Percentiles rank a stretch among this genome's conserved stretches.
These are phyloP conservation scores for Peltaster fructicola DNA, from an alignment of 2,329 filamentous ascomycete genomes.

Conservation along the genomic window DNA sequence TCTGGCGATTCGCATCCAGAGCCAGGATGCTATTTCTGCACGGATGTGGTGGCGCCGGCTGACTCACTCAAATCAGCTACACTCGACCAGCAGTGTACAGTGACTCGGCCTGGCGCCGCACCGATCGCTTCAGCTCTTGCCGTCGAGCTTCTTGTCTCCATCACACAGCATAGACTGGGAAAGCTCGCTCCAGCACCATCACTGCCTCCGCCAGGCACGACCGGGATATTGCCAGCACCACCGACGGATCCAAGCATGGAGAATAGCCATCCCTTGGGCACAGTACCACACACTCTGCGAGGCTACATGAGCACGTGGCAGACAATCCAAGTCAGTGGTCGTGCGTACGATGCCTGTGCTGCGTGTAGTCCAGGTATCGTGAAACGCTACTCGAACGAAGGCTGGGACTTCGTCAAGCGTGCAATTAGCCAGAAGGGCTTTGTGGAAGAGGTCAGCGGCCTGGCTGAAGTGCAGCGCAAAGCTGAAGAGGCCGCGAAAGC, in stretches of 20 bases:
- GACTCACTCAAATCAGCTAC: conserved; percentile 92
- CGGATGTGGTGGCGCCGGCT: conserved; percentile 84
- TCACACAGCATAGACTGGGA: conserved; percentile 50
- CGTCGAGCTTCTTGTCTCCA: conserved; percentile 73
- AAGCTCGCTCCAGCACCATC: conserved; percentile 18
- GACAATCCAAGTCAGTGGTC: conserved; percentile 54
- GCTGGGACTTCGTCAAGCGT: conserved; percentile 61
- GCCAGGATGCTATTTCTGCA: conserved; percentile 95
- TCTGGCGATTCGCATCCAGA: conserved; percentile 21
- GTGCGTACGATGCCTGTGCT: conserved; percentile 65
- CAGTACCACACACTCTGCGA: conserved; percentile 65
- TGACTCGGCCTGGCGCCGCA: conserved; percentile 82
- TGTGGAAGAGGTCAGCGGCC: conserved; percentile 56
- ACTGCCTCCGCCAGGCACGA: conserved; percentile 7
- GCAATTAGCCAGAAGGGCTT: conserved; percentile 61
- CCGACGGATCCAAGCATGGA: conserved; percentile 15
- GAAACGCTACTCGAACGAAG: conserved; percentile 45
- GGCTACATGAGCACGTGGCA: conserved; percentile 60
- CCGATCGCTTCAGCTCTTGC: conserved; percentile 81
- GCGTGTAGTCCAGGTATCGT: conserved; percentile 59
- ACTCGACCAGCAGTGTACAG: conserved; percentile 93
- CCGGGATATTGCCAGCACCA: conserved; percentile 16
- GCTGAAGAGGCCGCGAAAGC: conserved; percentile 30
- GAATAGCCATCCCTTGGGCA: conserved; percentile 38
- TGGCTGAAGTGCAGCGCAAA: conserved; percentile 45